phyloP scores from a whole-genome alignment of 1,284 basidiomycete species.

The Meripilus lineatus region DNA sequence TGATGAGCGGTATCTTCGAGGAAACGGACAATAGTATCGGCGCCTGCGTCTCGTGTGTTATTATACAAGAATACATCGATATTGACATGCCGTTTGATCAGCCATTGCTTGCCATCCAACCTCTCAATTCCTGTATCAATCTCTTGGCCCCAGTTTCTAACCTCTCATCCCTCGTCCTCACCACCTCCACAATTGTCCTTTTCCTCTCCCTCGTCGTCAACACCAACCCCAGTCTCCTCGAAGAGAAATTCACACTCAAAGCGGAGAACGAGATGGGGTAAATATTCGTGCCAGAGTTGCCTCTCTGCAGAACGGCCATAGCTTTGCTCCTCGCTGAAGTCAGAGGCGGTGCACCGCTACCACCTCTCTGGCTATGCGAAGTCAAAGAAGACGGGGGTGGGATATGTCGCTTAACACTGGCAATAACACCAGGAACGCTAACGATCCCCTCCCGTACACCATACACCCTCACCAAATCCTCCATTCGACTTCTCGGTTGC shows the following conservation, averaged over 20 bases:
- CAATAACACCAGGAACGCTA: constrained; percentile 10
- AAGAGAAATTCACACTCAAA: constrained; percentile 54
- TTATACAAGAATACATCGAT: too few relatives aligned
- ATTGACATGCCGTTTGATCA: too few relatives aligned
- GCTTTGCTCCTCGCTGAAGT: not conserved
- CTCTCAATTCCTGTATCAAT: constrained; percentile 36
- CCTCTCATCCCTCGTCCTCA: constrained; percentile 46
- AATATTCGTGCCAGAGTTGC: not conserved
- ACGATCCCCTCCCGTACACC: constrained; percentile 55
- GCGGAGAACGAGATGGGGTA: constrained; percentile 46
- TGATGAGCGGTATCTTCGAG: too few relatives aligned
- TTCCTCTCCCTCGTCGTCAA: constrained; percentile 37
- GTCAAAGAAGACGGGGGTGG: constrained; percentile 10
- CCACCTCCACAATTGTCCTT: constrained; percentile 54
- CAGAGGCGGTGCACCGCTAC: constrained; percentile 9
- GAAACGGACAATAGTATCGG: too few relatives aligned
- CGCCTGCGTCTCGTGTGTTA: too few relatives aligned
- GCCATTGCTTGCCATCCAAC: constrained; percentile 17
- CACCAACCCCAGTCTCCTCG: constrained; percentile 52
- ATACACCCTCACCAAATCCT: constrained; percentile 62
- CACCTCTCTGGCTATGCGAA: too few relatives aligned
- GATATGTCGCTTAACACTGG: constrained; percentile 5
- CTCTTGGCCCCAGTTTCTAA: constrained; percentile 55
- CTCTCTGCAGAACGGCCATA: constrained; percentile 7
- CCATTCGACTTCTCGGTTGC: constrained; percentile 65